Percentiles rank a stretch among this genome's conserved stretches.
These are phyloP conservation scores for Cryptosporidium tyzzeri DNA, from an alignment of 169 alveolate genomes.

Conservation along the genomic window DNA sequence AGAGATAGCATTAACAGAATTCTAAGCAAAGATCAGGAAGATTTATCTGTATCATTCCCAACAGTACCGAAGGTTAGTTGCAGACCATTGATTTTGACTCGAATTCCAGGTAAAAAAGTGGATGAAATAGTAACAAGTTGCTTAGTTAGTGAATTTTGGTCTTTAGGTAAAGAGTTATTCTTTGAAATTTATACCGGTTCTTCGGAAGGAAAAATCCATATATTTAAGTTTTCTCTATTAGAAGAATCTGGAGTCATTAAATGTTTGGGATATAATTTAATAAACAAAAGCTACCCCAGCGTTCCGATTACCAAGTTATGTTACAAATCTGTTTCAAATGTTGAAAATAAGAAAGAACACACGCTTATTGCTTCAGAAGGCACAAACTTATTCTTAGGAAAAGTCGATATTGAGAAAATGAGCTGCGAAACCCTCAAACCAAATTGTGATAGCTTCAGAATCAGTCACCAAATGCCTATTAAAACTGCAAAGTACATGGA, in stretches of 20 bases:
- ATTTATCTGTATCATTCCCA: slow-evolving; percentile 8
- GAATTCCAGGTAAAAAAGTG: slow-evolving; percentile 3
- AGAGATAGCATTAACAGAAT: not conserved
- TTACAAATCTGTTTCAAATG: not conserved
- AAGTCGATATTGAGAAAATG: not conserved
- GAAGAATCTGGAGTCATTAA: not conserved
- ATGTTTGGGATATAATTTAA: not conserved
- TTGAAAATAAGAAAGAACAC: not conserved
- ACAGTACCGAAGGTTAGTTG: slow-evolving; percentile 14
- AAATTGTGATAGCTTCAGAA: not conserved
- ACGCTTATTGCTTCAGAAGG: slow-evolving; percentile 3
- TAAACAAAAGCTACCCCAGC: slow-evolving; percentile 23
- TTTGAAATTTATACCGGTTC: slow-evolving; percentile 55
- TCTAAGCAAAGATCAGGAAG: not conserved
- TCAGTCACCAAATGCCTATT: slow-evolving; percentile 34
- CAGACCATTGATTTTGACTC: slow-evolving; percentile 6
- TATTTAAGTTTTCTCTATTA: slow-evolving; percentile 1
- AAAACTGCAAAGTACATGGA: slow-evolving; percentile 17
- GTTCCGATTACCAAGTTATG: slow-evolving; percentile 34
- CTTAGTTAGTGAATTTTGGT: slow-evolving; percentile 29
- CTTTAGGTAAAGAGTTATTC: not conserved
- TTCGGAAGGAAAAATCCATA: slow-evolving; percentile 26
- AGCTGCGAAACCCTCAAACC: not conserved
- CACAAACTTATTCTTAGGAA: slow-evolving; percentile 24
- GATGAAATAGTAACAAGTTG: slow-evolving; percentile 52